Percentiles rank a stretch among this genome's conserved stretches.
Evolutionary conservation across 2,329 filamentous ascomycete genomes (phyloP).

Genomic region (Pseudocercospora macadamiae): DNA sequence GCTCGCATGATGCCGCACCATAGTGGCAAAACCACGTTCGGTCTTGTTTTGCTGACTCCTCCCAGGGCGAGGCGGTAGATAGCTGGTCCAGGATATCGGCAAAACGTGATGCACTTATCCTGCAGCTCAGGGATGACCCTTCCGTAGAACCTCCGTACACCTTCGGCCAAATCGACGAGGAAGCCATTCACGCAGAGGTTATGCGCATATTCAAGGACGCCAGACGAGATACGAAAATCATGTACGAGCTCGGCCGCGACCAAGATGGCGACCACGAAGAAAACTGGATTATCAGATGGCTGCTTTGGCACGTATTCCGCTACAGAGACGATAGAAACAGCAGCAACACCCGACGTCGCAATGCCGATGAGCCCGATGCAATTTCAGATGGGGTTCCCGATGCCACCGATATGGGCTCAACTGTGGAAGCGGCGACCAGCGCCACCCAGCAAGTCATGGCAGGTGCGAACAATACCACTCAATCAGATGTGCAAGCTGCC

Average conservation of each 20-base stretch:
- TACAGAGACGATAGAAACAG: conserved; percentile 21
- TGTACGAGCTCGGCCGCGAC: conserved; percentile 46
- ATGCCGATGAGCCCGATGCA: conserved; percentile 14
- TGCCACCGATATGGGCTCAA: conserved; percentile 1
- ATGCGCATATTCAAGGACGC: conserved; percentile 43
- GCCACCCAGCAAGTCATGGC: conserved; percentile 8
- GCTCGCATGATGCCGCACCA: neutral
- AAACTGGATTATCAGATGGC: conserved; percentile 54
- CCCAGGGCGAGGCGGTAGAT: conserved; percentile 43
- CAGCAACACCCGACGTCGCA: conserved; percentile 6
- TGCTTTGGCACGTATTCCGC: conserved; percentile 29
- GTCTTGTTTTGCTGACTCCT: neutral
- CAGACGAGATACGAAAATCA: conserved; percentile 40
- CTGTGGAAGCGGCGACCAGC: conserved; percentile 1
- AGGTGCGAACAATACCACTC: neutral
- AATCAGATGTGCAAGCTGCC: neutral
- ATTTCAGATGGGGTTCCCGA: conserved; percentile 9
- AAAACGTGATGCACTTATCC: conserved; percentile 31
- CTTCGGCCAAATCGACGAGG: conserved; percentile 50
- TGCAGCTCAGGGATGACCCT: conserved; percentile 14
- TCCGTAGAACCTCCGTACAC: conserved; percentile 31
- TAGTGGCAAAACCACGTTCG: neutral
- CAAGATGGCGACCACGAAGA: conserved; percentile 40
- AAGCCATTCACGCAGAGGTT: conserved; percentile 47
- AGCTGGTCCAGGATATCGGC: conserved; percentile 45